Conservation (phyloP, 2,329 filamentous ascomycete species). For the Stagonosporopsis rhizophila region DNA sequence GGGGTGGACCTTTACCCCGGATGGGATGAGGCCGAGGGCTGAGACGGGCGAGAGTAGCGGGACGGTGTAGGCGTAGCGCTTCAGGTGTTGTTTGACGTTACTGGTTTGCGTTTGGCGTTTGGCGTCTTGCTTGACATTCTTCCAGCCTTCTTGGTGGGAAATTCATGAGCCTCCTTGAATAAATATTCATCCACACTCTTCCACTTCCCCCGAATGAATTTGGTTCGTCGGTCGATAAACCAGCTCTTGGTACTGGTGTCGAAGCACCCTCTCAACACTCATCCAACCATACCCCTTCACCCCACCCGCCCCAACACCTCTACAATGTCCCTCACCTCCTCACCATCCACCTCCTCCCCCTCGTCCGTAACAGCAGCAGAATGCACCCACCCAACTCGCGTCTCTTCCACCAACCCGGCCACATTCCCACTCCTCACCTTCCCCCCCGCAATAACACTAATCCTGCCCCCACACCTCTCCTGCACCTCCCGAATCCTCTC, state of each 20-base stretch:
- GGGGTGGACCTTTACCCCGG: slow-evolving; percentile 38
- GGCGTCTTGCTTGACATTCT: no score
- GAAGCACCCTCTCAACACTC: no score
- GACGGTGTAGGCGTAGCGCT: slow-evolving; percentile 28
- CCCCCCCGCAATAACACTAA: slow-evolving; percentile 60
- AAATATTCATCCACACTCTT: no score
- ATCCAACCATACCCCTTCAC: no score
- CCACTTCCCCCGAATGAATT: no score
- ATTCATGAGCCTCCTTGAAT: no score
- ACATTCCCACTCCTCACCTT: slow-evolving; percentile 58
- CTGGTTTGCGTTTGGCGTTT: background rate
- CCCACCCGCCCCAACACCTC: slow-evolving; percentile 7
- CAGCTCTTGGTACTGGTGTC: no score
- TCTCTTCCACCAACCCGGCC: slow-evolving; percentile 37
- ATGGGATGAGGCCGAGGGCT: slow-evolving; percentile 44
- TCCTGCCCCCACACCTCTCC: slow-evolving; percentile 34
- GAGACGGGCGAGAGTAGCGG: slow-evolving; percentile 49
- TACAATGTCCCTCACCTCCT: slow-evolving; percentile 35
- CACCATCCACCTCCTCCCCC: slow-evolving; percentile 42
- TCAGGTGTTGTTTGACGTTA: background rate
- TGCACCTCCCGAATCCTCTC: slow-evolving; percentile 44
- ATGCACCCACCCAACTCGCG: slow-evolving; percentile 51
- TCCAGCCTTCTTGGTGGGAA: no score
- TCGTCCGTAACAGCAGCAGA: slow-evolving; percentile 52
- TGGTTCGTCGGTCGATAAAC: no score